These are phyloP conservation scores for Aspergillus fischeri DNA, from an alignment of 2,329 filamentous ascomycete species.

Conservation along the genomic window DNA sequence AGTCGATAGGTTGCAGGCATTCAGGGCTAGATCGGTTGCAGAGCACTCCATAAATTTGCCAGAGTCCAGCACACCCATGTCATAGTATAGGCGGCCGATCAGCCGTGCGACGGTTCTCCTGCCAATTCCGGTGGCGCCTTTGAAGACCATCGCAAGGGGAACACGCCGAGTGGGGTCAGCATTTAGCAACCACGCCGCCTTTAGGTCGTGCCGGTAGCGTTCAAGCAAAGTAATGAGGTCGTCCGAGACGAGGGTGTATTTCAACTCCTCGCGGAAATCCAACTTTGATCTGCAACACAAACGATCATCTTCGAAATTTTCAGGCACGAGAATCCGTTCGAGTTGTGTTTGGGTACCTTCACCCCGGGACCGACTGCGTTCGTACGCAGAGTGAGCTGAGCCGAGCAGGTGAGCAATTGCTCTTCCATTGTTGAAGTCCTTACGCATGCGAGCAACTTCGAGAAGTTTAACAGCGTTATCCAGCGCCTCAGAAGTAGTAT, in stretches of 20 bases:
- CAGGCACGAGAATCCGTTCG: constrained; percentile 10
- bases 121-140: constrained; percentile 16
- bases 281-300: constrained; percentile 5
- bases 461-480: constrained; percentile 15
- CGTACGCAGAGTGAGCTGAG: constrained; percentile 14
- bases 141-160: constrained; percentile 17
- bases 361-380: constrained; percentile 4
- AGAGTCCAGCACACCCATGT: constrained; percentile 17
- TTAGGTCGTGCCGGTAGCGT: constrained; percentile 17
- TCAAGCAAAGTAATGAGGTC: constrained; percentile 15
- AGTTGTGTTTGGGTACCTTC: not conserved
- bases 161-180: constrained; percentile 11
- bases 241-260: constrained; percentile 16
- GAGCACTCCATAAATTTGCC: constrained; percentile 13
- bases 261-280: constrained; percentile 12
- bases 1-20: constrained; percentile 4
- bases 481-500: constrained; percentile 14
- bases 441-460: constrained; percentile 13
- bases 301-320: constrained; percentile 11
- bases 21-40: constrained; percentile 10
- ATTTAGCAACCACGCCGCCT: constrained; percentile 15
- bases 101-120: constrained; percentile 14
- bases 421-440: constrained; percentile 17
- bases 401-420: constrained; percentile 16
- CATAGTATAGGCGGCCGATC: constrained; percentile 15